Conservation (phyloP, 352 stramenopile genomes). For the Phytophthora pseudosyringae region DNA sequence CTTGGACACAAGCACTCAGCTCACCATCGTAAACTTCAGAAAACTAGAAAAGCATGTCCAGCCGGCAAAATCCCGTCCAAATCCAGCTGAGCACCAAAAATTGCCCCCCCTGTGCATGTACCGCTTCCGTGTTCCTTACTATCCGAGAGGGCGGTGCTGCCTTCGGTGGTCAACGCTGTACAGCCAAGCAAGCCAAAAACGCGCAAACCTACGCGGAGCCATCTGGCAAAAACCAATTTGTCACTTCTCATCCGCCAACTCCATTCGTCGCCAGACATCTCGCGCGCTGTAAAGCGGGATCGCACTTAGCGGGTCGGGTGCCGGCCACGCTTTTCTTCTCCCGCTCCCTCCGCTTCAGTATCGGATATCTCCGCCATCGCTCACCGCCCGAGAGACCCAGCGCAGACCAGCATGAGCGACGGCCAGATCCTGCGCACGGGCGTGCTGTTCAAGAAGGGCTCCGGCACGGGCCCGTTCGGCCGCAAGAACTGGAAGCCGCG, state of each 20-base stretch:
- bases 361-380: conserved; percentile 15
- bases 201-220: conserved; percentile 16
- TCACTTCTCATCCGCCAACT: conserved; percentile 4
- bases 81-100: conserved; percentile 25
- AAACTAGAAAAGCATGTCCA: conserved; percentile 20
- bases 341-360: conserved; percentile 26
- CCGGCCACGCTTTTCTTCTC: conserved; percentile 21
- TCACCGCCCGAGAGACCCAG: background rate
- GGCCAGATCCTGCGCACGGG: conserved; percentile 71
- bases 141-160: conserved; percentile 2
- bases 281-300: conserved; percentile 9
- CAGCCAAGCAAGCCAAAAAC: conserved; percentile 11
- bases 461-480: conserved; percentile 65
- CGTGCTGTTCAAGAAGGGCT: conserved; percentile 87
- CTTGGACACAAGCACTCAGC: background rate
- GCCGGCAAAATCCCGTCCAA: conserved; percentile 24
- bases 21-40: conserved; percentile 22
- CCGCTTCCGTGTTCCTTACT: conserved; percentile 5
- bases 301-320: conserved; percentile 18
- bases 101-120: conserved; percentile 6
- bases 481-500: conserved; percentile 83
- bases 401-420: conserved; percentile 38
- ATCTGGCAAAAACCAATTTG: conserved; percentile 18
- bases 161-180: no score
- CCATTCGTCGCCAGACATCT: conserved; percentile 13